Base-by-base conservation (phyloP, 306 rosid species). In the Vicia faba region DNA sequence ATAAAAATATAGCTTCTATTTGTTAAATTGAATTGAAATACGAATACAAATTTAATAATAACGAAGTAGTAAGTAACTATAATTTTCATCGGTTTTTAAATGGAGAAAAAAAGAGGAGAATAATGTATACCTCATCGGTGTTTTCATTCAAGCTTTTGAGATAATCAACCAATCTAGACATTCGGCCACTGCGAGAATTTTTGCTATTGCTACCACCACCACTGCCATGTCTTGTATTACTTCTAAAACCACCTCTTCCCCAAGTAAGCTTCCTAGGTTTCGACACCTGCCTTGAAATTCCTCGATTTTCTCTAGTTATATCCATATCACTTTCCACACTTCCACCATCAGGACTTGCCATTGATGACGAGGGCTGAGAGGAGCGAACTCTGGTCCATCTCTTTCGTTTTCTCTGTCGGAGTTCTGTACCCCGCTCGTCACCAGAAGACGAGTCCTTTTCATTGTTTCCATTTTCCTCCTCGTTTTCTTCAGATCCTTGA, bases 231-330 rank as follows among this genome's bases (percentile, higher is more conserved):
- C 97, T 79, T 5, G 96, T 85, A 77, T 87, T 75, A 63, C 96
- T 92, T 56, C 98, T 86, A 70, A 84, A 84, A 58, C 98, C 95
- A 62, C 95, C 98, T 62, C 95, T 74, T 64, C 98, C 98, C 98
- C 98, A 92, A 40, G 92, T 87, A 70, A 87, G 95, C 75, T 80
- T 87, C 69, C 85, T 85, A 64, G 89, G 82, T 78, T 82, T 91
- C 75, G 86, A 68, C 60, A 78, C 79, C 66, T 75, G 87, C 69
- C 96, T 87, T 59, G 91, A 80, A 69, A 78, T 77, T 75, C 90
- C 89, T 31, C 69, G 81, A 60, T 61, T 84, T 66, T 87, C 95
- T 80, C 84, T 85, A 61, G 76, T 82, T 71, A 70, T 69, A 72
- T 91, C 96, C 15, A 75, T 38, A 69, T 86, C 92, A 81, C 91